Evolutionary conservation across 1,139 yeast species (phyloP).

Genomic region (Blastobotrys persicus): DNA sequence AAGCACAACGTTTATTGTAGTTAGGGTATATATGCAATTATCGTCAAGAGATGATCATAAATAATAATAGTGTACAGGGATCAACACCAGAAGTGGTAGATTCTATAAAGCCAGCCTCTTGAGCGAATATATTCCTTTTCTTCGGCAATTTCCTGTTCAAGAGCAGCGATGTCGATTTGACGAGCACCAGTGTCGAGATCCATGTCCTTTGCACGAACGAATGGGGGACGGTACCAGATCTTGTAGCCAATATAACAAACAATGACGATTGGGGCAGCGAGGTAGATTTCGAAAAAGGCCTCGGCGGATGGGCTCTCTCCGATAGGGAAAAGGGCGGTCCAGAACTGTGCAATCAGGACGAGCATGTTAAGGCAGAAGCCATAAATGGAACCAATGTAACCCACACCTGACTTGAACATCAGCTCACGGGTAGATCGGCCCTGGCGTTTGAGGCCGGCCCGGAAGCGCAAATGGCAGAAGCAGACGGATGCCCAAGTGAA

Average conservation of each 20-base stretch:
- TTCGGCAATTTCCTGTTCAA: constrained; percentile 50
- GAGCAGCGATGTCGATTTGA: constrained; percentile 51
- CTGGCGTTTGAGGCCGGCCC: constrained; percentile 66
- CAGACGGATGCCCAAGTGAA: constrained; percentile 82
- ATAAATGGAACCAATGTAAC: constrained; percentile 64
- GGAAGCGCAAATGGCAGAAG: constrained; percentile 72
- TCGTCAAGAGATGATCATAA: not conserved
- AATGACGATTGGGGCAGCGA: constrained; percentile 53
- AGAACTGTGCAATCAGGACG: constrained; percentile 75
- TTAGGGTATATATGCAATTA: not conserved
- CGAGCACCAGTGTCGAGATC: constrained; percentile 55
- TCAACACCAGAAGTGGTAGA: constrained; percentile 48
- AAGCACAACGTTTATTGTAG: not conserved
- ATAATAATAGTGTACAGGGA: not conserved
- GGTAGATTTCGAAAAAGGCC: constrained; percentile 51
- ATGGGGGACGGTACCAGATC: constrained; percentile 45
- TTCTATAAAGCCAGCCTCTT: constrained; percentile 39
- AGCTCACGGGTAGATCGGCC: constrained; percentile 65
- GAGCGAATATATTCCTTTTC: constrained; percentile 39
- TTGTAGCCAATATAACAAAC: constrained; percentile 52
- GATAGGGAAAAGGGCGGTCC: constrained; percentile 73
- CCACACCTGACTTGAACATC: constrained; percentile 67
- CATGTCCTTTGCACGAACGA: constrained; percentile 35
- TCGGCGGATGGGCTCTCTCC: constrained; percentile 44
- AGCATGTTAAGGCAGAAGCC: constrained; percentile 61